Evolutionary conservation across 2,329 filamentous ascomycete genomes (phyloP), one percentile per base, ranked within the genome.

Genomic region (Aspergillaceae sp.): DNA sequence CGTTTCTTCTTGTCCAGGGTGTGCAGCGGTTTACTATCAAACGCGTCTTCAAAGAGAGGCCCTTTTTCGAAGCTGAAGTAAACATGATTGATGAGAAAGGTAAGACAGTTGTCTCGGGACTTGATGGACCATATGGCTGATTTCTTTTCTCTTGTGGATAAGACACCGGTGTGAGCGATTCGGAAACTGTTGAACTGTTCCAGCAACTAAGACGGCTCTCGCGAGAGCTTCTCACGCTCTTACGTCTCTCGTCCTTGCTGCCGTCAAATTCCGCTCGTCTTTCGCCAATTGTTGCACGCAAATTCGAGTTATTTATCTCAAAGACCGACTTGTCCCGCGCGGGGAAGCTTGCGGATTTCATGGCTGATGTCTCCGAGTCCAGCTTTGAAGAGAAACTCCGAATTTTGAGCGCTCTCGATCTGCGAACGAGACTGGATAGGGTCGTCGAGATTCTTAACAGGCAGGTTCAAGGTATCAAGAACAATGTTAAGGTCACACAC

Each of bases 351-450:
- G 91, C 92, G 5, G 92, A 98, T 64, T 97, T 97, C 64, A 96
- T 98, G 88, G 84, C 88, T 35, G 94, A 95, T 62, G 79, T 97
- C 27, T 80, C 94, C 2, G 88, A 95, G 52, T 83, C 86, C 43
- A 85, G 82, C 7, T 86, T 94, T 52, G 88, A 95, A 64, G 92
- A 98, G 62, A 96, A 94, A 66, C 75, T 98, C 45, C 81, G 86
- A 46, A 80, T 98, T 10, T 74, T 98, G 33, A 80, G 87, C n/a
- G 82, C 89, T 0, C 69, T 94, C 4, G 82, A 90, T 57, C 74
- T 92, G 41, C 86, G 86, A 55, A 80, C 85, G 41, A 78, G 92
- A 34, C 75, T 97, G 45, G 80, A 85, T 51, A 84, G 83, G 56
- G 88, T 94, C 10, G 84, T 94, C 47, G 87, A 90, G 59, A 76